Base-by-base conservation (phyloP, 345 rosid genomes). In the Populus simonii region DNA sequence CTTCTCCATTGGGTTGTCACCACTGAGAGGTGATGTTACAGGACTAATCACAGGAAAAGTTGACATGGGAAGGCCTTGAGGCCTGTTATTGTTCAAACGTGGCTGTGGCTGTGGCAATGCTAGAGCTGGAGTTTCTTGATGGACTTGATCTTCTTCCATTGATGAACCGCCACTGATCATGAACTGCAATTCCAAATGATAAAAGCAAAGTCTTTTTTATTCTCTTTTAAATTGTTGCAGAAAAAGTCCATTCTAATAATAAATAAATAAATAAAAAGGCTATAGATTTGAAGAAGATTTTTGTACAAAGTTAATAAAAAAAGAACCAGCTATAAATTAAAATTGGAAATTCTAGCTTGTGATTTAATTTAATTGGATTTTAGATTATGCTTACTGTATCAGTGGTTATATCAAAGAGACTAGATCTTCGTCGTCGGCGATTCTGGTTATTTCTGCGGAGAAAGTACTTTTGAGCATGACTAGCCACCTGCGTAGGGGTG, bases 391-490 rank as follows among this genome's bases (percentile, higher is more conserved):
- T 2, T 70, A 90, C 93, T 49, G 91, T 74, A 39, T 89, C 89
- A 15, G 94, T 85, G 62, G 90, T 88, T 83, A 92, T 90, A 43
- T 92, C 97, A 53, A 92, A 92, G 74, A 92, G 91, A 71, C 97
- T 92, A 38, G 92, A 90, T 84, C 93, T 80, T 10, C 97, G 94
- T 16, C 97, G 94, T 23, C 94, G 82, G 22, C 94, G 89, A 69
- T 83, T 89, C 55, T 86, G 94, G 74, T 86, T 90, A 7, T 62
- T 86, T 2, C 91, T 89, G 45, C 96, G 87, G 79, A 92, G 92
- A 75, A 92, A 92, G 71, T 92, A 90, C 77, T 92, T 92, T 80
- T 92, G 96, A 76, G 96, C 96, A 79, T 92, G 96, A 71, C 96
- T 92, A 7, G 96, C 96, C 20, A 92, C 96, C 72, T 92, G 96